Base-by-base conservation (phyloP, 805 yeast genomes). In the Candida tammaniensis region DNA sequence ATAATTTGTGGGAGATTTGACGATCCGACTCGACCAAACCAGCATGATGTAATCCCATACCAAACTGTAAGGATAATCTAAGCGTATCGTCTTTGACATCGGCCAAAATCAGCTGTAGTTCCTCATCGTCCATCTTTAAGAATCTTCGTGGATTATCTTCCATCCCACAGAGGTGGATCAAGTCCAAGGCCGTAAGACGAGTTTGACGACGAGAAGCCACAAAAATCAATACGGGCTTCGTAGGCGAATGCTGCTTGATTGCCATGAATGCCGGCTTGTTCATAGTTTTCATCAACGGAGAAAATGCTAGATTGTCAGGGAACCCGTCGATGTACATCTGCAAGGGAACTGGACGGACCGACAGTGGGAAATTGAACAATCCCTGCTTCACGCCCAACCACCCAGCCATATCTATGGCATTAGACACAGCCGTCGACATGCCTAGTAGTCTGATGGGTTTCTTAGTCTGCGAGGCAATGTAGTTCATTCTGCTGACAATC, bases 201-300 rank as follows among this genome's bases (percentile, higher is more conserved):
- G 94, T 85, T 57, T 85, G 94, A 39, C 94, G 67, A 52, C 94
- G 72, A 3, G 93, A 83, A 1, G 93, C 87, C 23, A 85, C 94
- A 49, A 85, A 85, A n/a, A 85, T 79, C 46, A 85, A 68, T 8
- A 82, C 91, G 0, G 96, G 95, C 53, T 88, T 80, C 13, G 64
- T 65, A 2, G 96, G 94, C 0, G 96, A 84, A 54, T 89, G 96
- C 43, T 86, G 87, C 52, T 87, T 86, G 43, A 88, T 88, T 0
- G 96, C 95, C 82, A 82, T 76, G 51, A 84, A 88, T 0, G 95
- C 91, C 1, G 97, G 96, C 49, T 73, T 87, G 68, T 80, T 87
- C 93, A 77, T 86, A 15, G 79, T 84, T 64, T 79, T 86, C 96
- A 85, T 85, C 50, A 86, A 64, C 1, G 91, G 87, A 48, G 88